Evolutionary conservation across 129 eudicot genomes (phyloP), one percentile per base, ranked within the genome.

Genomic region (Glebionis coronaria): DNA sequence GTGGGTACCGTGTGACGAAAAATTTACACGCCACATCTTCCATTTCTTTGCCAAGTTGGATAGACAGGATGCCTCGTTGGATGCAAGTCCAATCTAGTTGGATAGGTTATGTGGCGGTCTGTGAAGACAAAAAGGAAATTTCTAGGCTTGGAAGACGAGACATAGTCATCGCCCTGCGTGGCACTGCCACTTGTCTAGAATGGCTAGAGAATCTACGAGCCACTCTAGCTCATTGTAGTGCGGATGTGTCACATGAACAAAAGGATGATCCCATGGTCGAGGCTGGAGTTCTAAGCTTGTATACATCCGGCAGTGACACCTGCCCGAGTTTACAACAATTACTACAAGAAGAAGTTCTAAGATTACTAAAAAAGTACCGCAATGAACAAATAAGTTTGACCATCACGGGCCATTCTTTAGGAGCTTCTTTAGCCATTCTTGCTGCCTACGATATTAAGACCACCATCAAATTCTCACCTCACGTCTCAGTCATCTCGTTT

Each of bases 191-290:
- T 0, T 83, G 95, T 56, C 51, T 84, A 3, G 97, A 90, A 70
- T 90, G 97, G 97, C 79, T 90, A n/a, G 97, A 90, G 58, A 90
- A 90, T 74, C 74, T 90, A 31, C 72, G 95, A 35, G 91, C 90
- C 47, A 84, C 82, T n/a, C 83, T 90, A 14, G 75, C 97, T 21
- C 84, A 59, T 14, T 53, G 80, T 3, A 28, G 46, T 13, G 44
- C 5, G 9, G 44, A 59, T 5, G 11, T 4, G 5, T 3, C 27
- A 5, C 9, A 0, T 7, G 65, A 56, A 10, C 7, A 38, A 19
- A 55, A 52, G 12, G 16, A 25, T 8, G 59, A 44, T 0, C 83
- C 85, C 5, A 84, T 87, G 99, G 99, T 94, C 28, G 95, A 94
- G 50, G 75, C 86, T 13, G 99, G 99, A 16, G 91, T 94, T 56